Conservation (phyloP, 352 stramenopile genomes). For the Phytophthora litchii region DNA sequence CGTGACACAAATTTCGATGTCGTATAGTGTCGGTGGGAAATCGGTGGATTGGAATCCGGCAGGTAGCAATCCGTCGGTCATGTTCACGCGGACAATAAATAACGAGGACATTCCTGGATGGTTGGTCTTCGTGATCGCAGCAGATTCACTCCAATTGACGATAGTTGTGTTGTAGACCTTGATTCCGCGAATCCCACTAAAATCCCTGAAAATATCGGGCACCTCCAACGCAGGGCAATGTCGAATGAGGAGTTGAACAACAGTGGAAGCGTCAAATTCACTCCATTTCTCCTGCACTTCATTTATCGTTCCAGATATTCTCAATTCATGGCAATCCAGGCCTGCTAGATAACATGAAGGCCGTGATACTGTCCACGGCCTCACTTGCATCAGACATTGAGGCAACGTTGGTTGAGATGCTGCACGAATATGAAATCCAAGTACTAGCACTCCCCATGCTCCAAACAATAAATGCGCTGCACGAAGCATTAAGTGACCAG, state of each 20-base stretch:
- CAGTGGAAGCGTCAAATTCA: slow-evolving; percentile 25
- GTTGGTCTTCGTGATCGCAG: slow-evolving; percentile 23
- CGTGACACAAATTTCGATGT: slow-evolving; percentile 45
- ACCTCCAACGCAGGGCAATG: slow-evolving; percentile 40
- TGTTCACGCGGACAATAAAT: slow-evolving; percentile 40
- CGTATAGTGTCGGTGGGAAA: slow-evolving; percentile 32
- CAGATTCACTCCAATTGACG: slow-evolving; percentile 26
- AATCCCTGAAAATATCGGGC: slow-evolving; percentile 19
- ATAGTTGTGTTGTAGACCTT: slow-evolving; percentile 51
- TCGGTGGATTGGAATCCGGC: slow-evolving; percentile 32
- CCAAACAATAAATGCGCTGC: slow-evolving; percentile 12
- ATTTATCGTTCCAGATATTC: slow-evolving; percentile 13
- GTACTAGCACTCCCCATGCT: slow-evolving; percentile 19
- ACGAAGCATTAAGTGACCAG: slow-evolving; percentile 1
- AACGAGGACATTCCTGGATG: slow-evolving; percentile 33
- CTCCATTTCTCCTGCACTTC: slow-evolving; percentile 21
- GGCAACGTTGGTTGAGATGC: slow-evolving; percentile 10
- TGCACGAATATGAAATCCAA: slow-evolving; percentile 32
- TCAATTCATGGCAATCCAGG: slow-evolving; percentile 30
- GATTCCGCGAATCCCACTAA: slow-evolving; percentile 30
- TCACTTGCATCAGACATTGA: slow-evolving; percentile 34
- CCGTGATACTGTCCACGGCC: slow-evolving; percentile 33
- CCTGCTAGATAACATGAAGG: slow-evolving; percentile 37
- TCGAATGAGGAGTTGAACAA: slow-evolving; percentile 35
- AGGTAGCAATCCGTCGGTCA: slow-evolving; percentile 39